phyloP scores from a whole-genome alignment of 1,284 basidiomycete species.

The Leccinum pachyderme region DNA sequence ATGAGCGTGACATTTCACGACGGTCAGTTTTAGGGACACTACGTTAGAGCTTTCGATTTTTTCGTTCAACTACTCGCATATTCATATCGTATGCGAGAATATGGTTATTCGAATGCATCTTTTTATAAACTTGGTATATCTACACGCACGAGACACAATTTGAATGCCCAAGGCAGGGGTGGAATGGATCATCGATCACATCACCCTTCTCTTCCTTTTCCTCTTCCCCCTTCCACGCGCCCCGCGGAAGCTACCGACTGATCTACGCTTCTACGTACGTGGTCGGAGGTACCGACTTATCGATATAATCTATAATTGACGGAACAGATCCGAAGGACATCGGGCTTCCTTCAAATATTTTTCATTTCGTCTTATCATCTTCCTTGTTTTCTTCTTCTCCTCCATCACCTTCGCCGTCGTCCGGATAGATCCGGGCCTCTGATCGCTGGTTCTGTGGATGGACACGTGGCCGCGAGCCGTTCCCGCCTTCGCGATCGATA shows the following conservation, averaged over 20 bases:
- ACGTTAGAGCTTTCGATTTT: constrained; percentile 12
- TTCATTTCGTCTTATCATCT: background rate
- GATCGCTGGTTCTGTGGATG: background rate
- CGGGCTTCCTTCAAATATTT: no score
- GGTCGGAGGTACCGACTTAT: background rate
- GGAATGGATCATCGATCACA: background rate
- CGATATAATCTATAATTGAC: background rate
- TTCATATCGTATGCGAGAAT: background rate
- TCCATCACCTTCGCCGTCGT: background rate
- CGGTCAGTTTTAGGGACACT: background rate
- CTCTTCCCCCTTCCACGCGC: background rate
- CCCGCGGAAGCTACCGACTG: background rate
- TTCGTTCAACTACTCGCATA: no score
- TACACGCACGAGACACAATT: background rate
- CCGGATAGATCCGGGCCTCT: background rate
- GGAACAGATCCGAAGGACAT: no score
- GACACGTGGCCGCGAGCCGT: background rate
- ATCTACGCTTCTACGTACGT: background rate
- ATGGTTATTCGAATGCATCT: background rate
- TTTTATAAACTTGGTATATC: background rate
- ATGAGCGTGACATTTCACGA: background rate
- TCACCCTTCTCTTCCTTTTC: no score
- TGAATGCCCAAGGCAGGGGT: background rate
- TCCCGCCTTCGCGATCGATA: background rate
- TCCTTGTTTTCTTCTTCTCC: background rate